These are phyloP conservation scores for Geotrichum ghanense DNA, from an alignment of 805 yeast genomes.

Conservation along the genomic window DNA sequence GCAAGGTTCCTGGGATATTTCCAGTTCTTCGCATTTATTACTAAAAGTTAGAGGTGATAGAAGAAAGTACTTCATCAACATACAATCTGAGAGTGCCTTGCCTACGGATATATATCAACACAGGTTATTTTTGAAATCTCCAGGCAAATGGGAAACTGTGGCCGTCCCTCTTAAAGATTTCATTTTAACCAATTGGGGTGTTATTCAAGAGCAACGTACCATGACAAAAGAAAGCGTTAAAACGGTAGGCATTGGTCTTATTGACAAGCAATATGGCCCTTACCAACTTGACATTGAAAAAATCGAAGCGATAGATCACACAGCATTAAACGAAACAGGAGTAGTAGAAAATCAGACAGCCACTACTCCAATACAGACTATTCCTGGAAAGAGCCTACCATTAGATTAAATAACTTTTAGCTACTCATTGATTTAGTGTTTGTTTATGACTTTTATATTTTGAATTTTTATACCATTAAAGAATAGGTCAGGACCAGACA, in stretches of 20 bases:
- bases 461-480: background rate
- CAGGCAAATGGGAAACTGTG: constrained; percentile 78
- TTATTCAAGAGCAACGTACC: constrained; percentile 42
- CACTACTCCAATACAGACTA: constrained; percentile 4
- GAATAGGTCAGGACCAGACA: constrained; percentile 2
- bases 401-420: constrained; percentile 6
- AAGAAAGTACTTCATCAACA: constrained; percentile 64
- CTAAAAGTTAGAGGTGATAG: constrained; percentile 63
- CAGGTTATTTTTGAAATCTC: constrained; percentile 55
- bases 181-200: constrained; percentile 78
- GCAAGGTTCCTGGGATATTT: constrained; percentile 59
- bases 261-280: constrained; percentile 72
- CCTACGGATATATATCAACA: constrained; percentile 77
- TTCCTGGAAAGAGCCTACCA: constrained; percentile 18
- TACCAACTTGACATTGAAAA: constrained; percentile 58
- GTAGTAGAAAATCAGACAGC: background rate
- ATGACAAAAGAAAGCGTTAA: constrained; percentile 55
- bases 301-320: constrained; percentile 42
- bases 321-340: background rate
- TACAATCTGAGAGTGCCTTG: constrained; percentile 71
- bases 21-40: constrained; percentile 47
- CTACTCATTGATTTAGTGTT: constrained; percentile 7
- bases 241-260: constrained; percentile 66
- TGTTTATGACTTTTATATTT: background rate
- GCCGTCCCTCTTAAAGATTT: constrained; percentile 67